Evolutionary conservation across 129 eudicot species (phyloP).

Genomic region (Arctium lappa): DNA sequence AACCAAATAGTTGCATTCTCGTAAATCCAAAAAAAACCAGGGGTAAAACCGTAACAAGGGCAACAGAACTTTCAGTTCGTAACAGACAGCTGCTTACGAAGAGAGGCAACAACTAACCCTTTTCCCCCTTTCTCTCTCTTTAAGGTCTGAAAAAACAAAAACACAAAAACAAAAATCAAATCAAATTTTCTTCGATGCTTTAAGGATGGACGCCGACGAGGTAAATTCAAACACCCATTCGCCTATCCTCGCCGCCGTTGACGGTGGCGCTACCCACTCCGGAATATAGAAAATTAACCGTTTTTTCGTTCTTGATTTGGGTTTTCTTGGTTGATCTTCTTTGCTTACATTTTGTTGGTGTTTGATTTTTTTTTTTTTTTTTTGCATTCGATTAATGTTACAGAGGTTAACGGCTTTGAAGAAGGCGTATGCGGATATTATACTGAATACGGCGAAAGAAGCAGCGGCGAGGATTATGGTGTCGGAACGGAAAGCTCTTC

Average conservation of each 20-base stretch:
- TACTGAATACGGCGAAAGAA: slow-evolving; percentile 84
- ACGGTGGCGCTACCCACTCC: slow-evolving; percentile 9
- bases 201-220: slow-evolving; percentile 60
- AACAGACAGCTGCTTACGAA: slow-evolving; percentile 54
- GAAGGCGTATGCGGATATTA: slow-evolving; percentile 91
- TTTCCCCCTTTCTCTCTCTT: slow-evolving; percentile 15
- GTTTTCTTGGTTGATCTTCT: slow-evolving; percentile 15
- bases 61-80: slow-evolving; percentile 55
- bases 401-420: slow-evolving; percentile 76
- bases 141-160: background rate
- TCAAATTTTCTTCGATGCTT: slow-evolving; percentile 18
- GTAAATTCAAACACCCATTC: slow-evolving; percentile 28
- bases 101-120: slow-evolving; percentile 33
- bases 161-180: slow-evolving; percentile 2
- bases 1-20: slow-evolving; percentile 19
- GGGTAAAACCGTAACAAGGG: slow-evolving; percentile 38
- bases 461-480: slow-evolving; percentile 86
- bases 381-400: slow-evolving; percentile 26
- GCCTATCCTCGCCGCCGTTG: background rate
- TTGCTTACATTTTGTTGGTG: slow-evolving; percentile 20
- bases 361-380: background rate
- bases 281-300: slow-evolving; percentile 9
- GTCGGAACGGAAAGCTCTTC: slow-evolving; percentile 66
- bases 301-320: slow-evolving; percentile 22
- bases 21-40: slow-evolving; percentile 15